Conservation (phyloP, 345 rosid species). For the Orychophragmus violaceus region DNA sequence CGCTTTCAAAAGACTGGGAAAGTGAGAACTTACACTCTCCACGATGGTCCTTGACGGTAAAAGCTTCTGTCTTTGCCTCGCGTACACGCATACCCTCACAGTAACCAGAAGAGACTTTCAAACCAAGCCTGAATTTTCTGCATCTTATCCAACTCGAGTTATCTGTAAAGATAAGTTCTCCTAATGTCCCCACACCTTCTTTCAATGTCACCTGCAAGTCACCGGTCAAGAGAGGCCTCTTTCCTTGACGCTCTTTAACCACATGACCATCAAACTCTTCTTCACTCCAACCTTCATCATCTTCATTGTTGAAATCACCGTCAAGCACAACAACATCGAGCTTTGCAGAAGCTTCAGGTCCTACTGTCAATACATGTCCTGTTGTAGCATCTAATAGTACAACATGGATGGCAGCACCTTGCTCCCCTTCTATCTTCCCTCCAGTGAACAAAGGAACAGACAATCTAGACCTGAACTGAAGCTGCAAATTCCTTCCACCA, state of each 20-base stretch:
- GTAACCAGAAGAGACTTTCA: slow-evolving; percentile 61
- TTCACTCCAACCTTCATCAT: slow-evolving; percentile 67
- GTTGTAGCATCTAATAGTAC: slow-evolving; percentile 59
- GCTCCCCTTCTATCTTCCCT: slow-evolving; percentile 97
- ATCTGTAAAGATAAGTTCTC: slow-evolving; percentile 86
- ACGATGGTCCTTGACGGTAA: slow-evolving; percentile 94
- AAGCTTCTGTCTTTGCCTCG: slow-evolving; percentile 97
- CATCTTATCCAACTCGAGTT: slow-evolving; percentile 99
- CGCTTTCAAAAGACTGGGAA: neutral
- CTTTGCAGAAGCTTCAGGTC: slow-evolving; percentile 68
- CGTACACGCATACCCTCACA: slow-evolving; percentile 71
- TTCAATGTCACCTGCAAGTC: slow-evolving; percentile 78
- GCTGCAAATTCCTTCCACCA: slow-evolving; percentile 76
- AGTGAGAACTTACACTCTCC: slow-evolving; percentile 73
- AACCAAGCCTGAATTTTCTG: slow-evolving; percentile 91
- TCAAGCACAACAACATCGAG: slow-evolving; percentile 89
- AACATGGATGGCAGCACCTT: slow-evolving; percentile 79
- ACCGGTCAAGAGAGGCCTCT: slow-evolving; percentile 85
- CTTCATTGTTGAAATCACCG: slow-evolving; percentile 90
- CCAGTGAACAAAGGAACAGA: slow-evolving; percentile 94
- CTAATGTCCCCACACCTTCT: slow-evolving; percentile 94
- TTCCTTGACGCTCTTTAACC: slow-evolving; percentile 95
- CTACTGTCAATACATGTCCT: slow-evolving; percentile 63
- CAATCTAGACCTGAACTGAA: slow-evolving; percentile 74
- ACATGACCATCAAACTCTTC: slow-evolving; percentile 85